phyloP scores from a whole-genome alignment of 1,139 yeast genomes.

The Hyphopichia khmerensis region DNA sequence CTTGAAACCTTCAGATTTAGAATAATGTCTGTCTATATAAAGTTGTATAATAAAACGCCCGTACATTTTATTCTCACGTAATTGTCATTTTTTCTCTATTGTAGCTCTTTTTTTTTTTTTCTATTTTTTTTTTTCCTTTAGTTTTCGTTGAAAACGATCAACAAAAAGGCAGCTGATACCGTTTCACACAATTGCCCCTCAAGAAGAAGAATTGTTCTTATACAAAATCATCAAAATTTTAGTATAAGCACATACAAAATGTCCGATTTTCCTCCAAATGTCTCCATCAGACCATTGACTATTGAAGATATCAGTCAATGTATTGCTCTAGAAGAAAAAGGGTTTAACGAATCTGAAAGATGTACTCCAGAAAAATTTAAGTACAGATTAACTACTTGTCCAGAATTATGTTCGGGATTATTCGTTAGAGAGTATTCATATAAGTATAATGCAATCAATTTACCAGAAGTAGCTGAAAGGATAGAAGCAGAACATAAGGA shows the following conservation, averaged over 20 bases:
- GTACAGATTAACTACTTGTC: constrained; percentile 77
- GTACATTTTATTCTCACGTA: neutral
- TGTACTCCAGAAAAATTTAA: constrained; percentile 61
- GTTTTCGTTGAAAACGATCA: neutral
- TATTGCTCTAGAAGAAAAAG: constrained; percentile 58
- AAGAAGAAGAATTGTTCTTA: too few species aligned
- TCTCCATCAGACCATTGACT: constrained; percentile 81
- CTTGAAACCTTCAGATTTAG: constrained; percentile 17
- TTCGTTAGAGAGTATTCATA: constrained; percentile 67
- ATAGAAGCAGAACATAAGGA: constrained; percentile 25
- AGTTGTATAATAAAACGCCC: neutral
- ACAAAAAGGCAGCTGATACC: neutral
- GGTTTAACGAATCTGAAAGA: constrained; percentile 67
- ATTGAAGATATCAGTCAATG: constrained; percentile 67
- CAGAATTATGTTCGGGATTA: constrained; percentile 87
- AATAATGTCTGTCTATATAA: neutral
- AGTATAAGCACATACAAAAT: too few species aligned
- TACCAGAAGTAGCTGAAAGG: constrained; percentile 42
- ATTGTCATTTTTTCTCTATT: too few species aligned
- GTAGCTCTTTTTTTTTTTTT: neutral
- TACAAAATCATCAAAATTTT: too few species aligned
- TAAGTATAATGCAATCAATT: constrained; percentile 44
- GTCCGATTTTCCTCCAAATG: constrained; percentile 52
- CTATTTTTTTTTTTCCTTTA: neutral
- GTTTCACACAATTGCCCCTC: neutral